Conservation (phyloP, 2,329 filamentous ascomycete genomes). For the Neofusicoccum kwambonambiense region DNA sequence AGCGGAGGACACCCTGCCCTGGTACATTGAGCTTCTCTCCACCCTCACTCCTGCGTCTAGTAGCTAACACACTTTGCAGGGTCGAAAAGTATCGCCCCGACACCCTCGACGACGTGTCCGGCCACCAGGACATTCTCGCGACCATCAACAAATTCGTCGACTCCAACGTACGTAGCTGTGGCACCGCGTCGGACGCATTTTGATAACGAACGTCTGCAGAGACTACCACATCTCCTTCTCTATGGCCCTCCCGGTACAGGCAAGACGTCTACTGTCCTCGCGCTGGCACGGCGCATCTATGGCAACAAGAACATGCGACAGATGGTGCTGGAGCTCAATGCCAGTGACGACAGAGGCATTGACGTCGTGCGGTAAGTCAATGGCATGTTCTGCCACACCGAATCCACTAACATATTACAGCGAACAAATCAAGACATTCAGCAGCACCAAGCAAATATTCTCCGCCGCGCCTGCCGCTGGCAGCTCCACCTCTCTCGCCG, state of each 20-base stretch:
- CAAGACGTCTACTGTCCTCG: slow-evolving; percentile 95
- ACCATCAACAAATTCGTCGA: slow-evolving; percentile 99
- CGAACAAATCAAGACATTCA: slow-evolving; percentile 99
- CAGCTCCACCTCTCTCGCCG: slow-evolving; percentile 58
- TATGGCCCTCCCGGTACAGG: slow-evolving; percentile 96
- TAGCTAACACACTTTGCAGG: slow-evolving; percentile 48
- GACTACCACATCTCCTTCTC: slow-evolving; percentile 90
- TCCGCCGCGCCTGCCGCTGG: slow-evolving; percentile 54
- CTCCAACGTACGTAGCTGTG: slow-evolving; percentile 61
- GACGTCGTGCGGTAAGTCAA: slow-evolving; percentile 71
- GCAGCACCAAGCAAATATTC: slow-evolving; percentile 97
- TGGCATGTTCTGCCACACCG: background rate
- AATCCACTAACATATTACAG: slow-evolving; percentile 20
- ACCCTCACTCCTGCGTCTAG: background rate
- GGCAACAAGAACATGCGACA: slow-evolving; percentile 89
- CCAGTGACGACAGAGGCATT: slow-evolving; percentile 94
- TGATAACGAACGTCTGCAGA: slow-evolving; percentile 40
- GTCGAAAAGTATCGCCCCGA: slow-evolving; percentile 95
- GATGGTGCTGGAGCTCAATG: slow-evolving; percentile 98
- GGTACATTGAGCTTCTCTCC: slow-evolving; percentile 52
- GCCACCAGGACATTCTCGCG: slow-evolving; percentile 93
- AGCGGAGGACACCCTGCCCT: slow-evolving; percentile 89
- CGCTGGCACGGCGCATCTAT: slow-evolving; percentile 90
- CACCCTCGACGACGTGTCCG: slow-evolving; percentile 87
- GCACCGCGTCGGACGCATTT: background rate